Conservation (phyloP, 2,329 filamentous ascomycete genomes). For the Curvularia sp. region DNA sequence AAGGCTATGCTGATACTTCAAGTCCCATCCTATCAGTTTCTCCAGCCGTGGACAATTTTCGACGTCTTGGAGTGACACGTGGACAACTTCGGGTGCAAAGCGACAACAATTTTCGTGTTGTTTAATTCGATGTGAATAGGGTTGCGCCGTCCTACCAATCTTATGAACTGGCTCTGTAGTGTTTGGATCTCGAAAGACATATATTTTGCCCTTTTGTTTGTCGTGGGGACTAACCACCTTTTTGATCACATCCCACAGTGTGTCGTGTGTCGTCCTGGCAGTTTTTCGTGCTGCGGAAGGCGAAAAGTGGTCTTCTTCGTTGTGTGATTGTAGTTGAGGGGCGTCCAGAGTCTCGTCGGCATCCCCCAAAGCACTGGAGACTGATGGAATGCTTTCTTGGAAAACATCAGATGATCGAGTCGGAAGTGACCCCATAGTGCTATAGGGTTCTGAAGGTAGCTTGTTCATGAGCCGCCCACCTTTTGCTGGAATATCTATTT, state of each 20-base stretch:
- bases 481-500: no score
- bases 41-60: conserved; percentile 9
- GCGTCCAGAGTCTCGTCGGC: background rate
- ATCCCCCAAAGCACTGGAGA: background rate
- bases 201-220: conserved; percentile 13
- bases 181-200: conserved; percentile 8
- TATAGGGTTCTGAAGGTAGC: no score
- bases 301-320: background rate
- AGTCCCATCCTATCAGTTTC: conserved; percentile 11
- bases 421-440: no score
- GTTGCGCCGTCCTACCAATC: conserved; percentile 17
- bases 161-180: conserved; percentile 7
- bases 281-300: background rate
- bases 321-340: background rate
- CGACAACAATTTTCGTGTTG: conserved; percentile 12
- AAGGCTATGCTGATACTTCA: background rate
- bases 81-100: background rate
- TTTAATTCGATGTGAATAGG: conserved; percentile 3
- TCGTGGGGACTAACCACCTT: background rate
- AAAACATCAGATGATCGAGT: background rate
- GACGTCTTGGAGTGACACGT: conserved; percentile 2
- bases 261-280: conserved; percentile 7
- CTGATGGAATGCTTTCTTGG: background rate
- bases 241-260: conserved; percentile 4
- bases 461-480: no score